Evolutionary conservation across 2,329 filamentous ascomycete genomes (phyloP).

Genomic region (Acrocalymma vagum): DNA sequence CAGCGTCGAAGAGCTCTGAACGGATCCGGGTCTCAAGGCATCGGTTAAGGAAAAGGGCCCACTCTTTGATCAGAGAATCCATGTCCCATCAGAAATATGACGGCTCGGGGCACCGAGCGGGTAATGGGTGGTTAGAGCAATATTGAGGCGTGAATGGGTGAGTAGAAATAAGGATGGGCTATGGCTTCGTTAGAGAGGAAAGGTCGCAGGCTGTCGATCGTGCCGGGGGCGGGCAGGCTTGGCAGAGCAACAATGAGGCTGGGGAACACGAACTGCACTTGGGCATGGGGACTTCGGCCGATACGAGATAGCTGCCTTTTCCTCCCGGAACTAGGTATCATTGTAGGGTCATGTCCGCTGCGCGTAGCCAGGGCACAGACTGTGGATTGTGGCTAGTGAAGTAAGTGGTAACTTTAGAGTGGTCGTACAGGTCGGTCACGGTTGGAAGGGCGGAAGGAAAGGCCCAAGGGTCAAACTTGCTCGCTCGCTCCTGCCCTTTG

Average conservation of each 20-base stretch:
- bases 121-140: constrained; percentile 20
- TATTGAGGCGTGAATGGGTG: constrained; percentile 28
- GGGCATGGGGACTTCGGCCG: too few species aligned
- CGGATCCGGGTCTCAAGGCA: constrained; percentile 43
- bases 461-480: too few species aligned
- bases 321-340: too few species aligned
- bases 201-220: constrained; percentile 18
- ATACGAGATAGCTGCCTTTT: too few species aligned
- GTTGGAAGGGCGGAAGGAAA: too few species aligned
- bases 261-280: constrained; percentile 3
- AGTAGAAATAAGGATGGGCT: constrained; percentile 16
- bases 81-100: constrained; percentile 34
- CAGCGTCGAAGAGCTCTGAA: constrained; percentile 42
- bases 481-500: too few species aligned
- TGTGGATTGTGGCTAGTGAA: too few species aligned
- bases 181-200: constrained; percentile 12
- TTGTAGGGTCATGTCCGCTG: too few species aligned
- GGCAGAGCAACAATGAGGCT: constrained; percentile 13
- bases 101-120: constrained; percentile 20
- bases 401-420: too few species aligned
- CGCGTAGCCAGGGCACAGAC: too few species aligned
- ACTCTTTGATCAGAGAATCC: constrained; percentile 44
- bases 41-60: constrained; percentile 42
- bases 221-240: constrained; percentile 10
- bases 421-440: too few species aligned